A percentile compares a stretch with the other conserved stretches of the same genome.
These are phyloP conservation scores for Leccinellum luteum DNA, from an alignment of 768 basidiomycete genomes.

Conservation along the genomic window DNA sequence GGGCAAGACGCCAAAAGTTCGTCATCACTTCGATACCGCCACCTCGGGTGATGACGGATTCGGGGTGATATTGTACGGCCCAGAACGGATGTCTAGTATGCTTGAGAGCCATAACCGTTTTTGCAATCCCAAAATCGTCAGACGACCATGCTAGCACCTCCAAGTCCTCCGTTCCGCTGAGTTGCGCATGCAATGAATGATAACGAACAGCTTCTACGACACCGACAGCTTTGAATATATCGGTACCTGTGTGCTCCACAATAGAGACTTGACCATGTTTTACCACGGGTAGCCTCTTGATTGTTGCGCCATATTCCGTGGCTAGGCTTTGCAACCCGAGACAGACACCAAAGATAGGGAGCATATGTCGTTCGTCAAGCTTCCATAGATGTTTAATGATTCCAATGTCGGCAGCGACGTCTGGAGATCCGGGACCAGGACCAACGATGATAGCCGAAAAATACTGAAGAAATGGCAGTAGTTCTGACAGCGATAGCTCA, in stretches of 20 bases:
- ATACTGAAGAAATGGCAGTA: conserved; percentile 51
- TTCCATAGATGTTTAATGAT: conserved; percentile 72
- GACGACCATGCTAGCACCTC: conserved; percentile 72
- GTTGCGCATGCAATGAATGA: conserved; percentile 71
- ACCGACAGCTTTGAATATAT: conserved; percentile 59
- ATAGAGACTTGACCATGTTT: conserved; percentile 76
- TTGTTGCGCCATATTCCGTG: conserved; percentile 56
- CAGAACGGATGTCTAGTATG: conserved; percentile 71
- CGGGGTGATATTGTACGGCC: conserved; percentile 90
- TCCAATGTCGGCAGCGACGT: conserved; percentile 59
- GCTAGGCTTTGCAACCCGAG: conserved; percentile 78
- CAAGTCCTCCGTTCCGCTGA: conserved; percentile 45
- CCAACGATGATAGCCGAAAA: conserved; percentile 75
- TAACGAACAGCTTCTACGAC: conserved; percentile 67
- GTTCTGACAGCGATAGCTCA: conserved; percentile 44
- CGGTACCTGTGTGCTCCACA: conserved; percentile 55
- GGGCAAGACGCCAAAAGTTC: conserved; percentile 75
- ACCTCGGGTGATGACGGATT: conserved; percentile 70
- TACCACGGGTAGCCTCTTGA: conserved; percentile 62
- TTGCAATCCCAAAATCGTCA: conserved; percentile 64
- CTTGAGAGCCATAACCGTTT: conserved; percentile 69
- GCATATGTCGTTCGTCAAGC: conserved; percentile 43
- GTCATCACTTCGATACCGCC: conserved; percentile 65
- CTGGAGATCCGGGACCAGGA: conserved; percentile 79
- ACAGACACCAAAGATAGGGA: conserved; percentile 83